These are phyloP conservation scores for Picea glauca DNA, from an alignment of 75 land plant genomes.

Conservation along the genomic window DNA sequence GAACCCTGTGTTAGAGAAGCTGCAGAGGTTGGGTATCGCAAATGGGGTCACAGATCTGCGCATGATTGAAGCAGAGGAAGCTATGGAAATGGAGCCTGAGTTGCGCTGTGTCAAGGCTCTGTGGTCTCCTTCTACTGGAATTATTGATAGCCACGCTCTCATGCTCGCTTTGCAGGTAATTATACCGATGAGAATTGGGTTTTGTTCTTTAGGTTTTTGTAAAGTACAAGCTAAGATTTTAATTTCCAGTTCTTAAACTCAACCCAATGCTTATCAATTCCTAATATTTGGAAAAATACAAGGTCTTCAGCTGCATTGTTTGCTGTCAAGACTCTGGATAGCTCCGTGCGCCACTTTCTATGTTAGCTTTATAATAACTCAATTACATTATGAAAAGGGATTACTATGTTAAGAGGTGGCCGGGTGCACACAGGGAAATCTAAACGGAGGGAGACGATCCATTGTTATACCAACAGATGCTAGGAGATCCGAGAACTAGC, in stretches of 20 bases:
- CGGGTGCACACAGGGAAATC: no score
- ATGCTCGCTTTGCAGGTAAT: conserved; percentile 85
- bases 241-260: conserved; percentile 11
- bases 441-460: no score
- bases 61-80: conserved; percentile 70
- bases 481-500: no score
- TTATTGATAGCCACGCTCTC: conserved; percentile 79
- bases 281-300: no score
- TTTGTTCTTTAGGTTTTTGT: background rate
- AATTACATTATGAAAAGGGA: no score
- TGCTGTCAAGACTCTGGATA: no score
- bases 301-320: no score
- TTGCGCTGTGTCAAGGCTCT: conserved; percentile 75
- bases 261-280: no score
- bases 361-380: no score
- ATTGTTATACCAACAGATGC: no score
- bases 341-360: no score
- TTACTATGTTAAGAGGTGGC: no score
- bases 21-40: conserved; percentile 39
- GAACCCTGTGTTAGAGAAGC: conserved; percentile 42
- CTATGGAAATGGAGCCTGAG: conserved; percentile 74
- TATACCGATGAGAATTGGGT: background rate
- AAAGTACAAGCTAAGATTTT: background rate
- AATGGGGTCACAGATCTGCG: conserved; percentile 77
- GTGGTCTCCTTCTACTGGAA: conserved; percentile 85